Base-by-base conservation (phyloP, 768 basidiomycete species). In the Russula compacta region DNA sequence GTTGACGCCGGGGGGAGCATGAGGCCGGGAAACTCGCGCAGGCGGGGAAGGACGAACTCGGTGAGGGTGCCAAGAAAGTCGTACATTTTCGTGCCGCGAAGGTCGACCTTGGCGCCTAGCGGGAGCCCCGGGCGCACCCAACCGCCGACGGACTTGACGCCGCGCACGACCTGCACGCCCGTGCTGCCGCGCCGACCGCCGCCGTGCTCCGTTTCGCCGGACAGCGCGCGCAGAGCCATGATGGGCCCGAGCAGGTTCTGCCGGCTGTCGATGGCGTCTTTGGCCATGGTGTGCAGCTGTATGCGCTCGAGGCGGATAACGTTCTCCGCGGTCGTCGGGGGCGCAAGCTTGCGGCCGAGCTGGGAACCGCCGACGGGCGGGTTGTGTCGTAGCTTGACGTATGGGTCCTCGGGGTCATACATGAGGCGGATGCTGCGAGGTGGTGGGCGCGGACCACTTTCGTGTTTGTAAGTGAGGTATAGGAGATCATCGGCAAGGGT, bases 401-500 rank as follows among this genome's bases (percentile, higher is more conserved):
- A 97, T 0, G 94, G 92, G 70, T 93, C 82, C 36, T 79, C 68
- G 5, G 87, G 85, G 77, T 93, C 86, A 75, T 82, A 89, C 17
- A 76, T 82, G 63, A 84, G 82, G 53, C 84, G 83, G 61, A 85
- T 84, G 54, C 78, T 73, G 61, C 83, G 81, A 9, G 78, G 78
- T 11, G 79, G 74, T 12, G 81, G 79, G 49, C 78, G 80, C 6
- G 79, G 73, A n/a, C 72, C 76, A 46, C 77, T 73, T 67, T 85
- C 79, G 73, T 98, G 95, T 53, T 81, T 76, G 77, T 98, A 97
- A 56, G 87, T 88, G 81, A 98, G 86, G 80, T 99, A 99, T 81
- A 98, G 84, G 67, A 94, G 78, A 75, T 98, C 82, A 73, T 94
- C 88, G 21, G 83, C 83, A 62, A 98, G 79, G 9, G 93, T 86